These are phyloP conservation scores for Linderniella brevidens DNA, from an alignment of 257 asterid species.

Conservation along the genomic window DNA sequence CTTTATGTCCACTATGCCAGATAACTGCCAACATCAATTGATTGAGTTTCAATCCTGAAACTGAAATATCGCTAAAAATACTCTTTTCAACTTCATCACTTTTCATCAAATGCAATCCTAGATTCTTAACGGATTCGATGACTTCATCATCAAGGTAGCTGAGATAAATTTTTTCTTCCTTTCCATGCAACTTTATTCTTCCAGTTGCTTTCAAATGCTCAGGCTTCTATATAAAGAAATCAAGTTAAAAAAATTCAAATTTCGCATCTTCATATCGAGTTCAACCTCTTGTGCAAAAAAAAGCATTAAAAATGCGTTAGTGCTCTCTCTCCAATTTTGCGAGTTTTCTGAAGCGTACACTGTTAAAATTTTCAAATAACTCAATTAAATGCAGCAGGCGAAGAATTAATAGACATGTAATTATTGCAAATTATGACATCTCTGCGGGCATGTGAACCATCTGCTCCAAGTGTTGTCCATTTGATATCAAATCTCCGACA, in stretches of 20 bases:
- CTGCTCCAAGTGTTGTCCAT: slow-evolving; percentile 97
- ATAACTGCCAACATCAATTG: slow-evolving; percentile 97
- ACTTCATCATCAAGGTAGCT: slow-evolving; percentile 17
- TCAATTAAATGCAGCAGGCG: slow-evolving; percentile 96
- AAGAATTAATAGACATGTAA: slow-evolving; percentile 69
- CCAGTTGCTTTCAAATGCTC: slow-evolving; percentile 96
- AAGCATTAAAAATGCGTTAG: slow-evolving; percentile 37
- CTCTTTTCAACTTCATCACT: slow-evolving; percentile 27
- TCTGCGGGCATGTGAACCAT: slow-evolving; percentile 88
- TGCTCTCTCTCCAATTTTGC: slow-evolving; percentile 38
- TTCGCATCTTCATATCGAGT: slow-evolving; percentile 80
- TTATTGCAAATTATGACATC: slow-evolving; percentile 84
- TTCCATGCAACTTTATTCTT: slow-evolving; percentile 83
- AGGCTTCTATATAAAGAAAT: slow-evolving; percentile 83
- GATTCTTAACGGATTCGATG: slow-evolving; percentile 18
- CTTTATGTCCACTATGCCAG: slow-evolving; percentile 69
- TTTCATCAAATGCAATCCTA: no score
- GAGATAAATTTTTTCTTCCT: slow-evolving; percentile 34
- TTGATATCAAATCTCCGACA: slow-evolving; percentile 92
- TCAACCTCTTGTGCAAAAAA: slow-evolving; percentile 86
- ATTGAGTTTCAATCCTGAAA: slow-evolving; percentile 88
- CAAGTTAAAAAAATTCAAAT: slow-evolving; percentile 73
- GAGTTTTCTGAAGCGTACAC: slow-evolving; percentile 48
- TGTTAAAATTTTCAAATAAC: slow-evolving; percentile 57
- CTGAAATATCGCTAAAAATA: slow-evolving; percentile 77